A percentile compares a stretch with the other conserved stretches of the same genome.
Conservation (phyloP, 441 rosid genomes). For the Populus hybrid region DNA sequence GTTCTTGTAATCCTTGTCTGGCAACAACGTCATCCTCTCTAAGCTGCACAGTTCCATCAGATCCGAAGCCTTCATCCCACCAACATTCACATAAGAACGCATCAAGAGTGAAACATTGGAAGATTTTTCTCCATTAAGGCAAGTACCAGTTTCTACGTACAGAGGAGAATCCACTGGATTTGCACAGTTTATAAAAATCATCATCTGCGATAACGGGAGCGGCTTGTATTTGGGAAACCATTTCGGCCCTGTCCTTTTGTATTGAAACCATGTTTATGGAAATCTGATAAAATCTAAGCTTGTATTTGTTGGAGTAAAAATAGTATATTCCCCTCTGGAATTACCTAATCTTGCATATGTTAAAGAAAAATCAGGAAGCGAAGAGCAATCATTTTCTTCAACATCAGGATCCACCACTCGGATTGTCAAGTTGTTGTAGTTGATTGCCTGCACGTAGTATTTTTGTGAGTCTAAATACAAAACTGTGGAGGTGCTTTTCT, state of each 20-base stretch:
- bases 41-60: not conserved
- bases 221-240: not conserved
- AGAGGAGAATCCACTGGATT: not conserved
- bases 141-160: not conserved
- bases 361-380: not conserved
- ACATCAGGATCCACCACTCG: conserved; percentile 4
- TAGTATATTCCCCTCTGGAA: not conserved
- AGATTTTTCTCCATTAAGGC: not conserved
- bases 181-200: not conserved
- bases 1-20: not conserved
- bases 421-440: not conserved
- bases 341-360: not conserved
- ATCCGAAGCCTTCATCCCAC: not conserved
- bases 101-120: not conserved
- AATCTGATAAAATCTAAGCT: not conserved
- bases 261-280: not conserved
- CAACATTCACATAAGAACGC: not conserved
- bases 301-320: no score
- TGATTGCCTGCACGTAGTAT: not conserved
- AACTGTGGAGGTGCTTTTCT: not conserved
- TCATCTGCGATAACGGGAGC: not conserved
- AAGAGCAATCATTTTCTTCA: not conserved
- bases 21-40: not conserved
- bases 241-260: not conserved
- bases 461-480: not conserved